Base-by-base conservation (phyloP, 2,329 filamentous ascomycete species). In the Pestalotiopsis sp. region DNA sequence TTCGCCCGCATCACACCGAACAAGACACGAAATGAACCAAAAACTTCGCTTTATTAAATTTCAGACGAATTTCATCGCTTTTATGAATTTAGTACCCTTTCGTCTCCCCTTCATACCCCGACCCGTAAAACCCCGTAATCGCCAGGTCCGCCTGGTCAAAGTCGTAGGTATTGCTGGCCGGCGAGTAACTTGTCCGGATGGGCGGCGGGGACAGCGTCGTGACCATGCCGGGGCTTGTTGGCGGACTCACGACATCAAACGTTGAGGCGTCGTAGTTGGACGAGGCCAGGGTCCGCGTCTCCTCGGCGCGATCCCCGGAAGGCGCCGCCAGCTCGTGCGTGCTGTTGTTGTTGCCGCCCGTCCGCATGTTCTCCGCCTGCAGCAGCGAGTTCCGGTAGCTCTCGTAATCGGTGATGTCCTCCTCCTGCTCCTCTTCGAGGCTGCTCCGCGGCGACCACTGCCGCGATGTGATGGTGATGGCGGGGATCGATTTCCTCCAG, bases 221-320 rank as follows among this genome's bases (percentile, higher is more conserved):
- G 11, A 27, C n/a, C 49, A 66, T n/a, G 13, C 27, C 23, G 2
- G 63, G 63, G 17, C 45, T 66, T 11, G 23, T 45, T 14, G 63
- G 63, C 25, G 41, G 63, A n/a, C 41, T 66, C 12, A 45, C 25
- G 23, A 20, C 17, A 7, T 5, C 39, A 45, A 45, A 66, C 1
- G 14, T 57, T 23, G 63, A 66, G 14, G 36, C 63, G 9, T 66
- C 63, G 31, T 66, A 66, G 31, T 66, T 57, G 11, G 63, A 66
- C 12, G 63, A 56, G 7, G 63, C 63, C 11, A 58, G 14, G 13
- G 63, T 66, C 17, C 49, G 63, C 3, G 63, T 66, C 27, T 66
- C 63, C n/a, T 17, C 61, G 2, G 61, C 61, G 17, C 7, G 36
- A 17, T 13, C 14, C 5, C 36, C 27, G 2, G 23, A 25, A 13